Evolutionary conservation across 768 basidiomycete genomes (phyloP).

Genomic region (Boletus vinaceobasis): DNA sequence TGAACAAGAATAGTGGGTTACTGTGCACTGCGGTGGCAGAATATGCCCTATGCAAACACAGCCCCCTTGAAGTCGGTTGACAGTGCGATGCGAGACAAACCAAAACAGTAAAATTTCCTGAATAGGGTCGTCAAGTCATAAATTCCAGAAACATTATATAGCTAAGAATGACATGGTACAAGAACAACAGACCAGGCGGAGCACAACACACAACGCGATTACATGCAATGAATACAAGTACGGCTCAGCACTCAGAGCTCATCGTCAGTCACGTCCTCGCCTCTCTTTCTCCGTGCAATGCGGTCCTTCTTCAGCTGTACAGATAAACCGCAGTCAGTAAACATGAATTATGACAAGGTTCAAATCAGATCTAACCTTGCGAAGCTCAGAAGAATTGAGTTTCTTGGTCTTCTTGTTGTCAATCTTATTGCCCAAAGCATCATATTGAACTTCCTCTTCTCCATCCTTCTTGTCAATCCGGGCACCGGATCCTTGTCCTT

Average conservation of each 20-base stretch:
- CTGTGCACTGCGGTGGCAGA: slow-evolving; percentile 5
- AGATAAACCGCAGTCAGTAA: slow-evolving; percentile 12
- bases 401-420: slow-evolving; percentile 85
- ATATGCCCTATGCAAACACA: neutral
- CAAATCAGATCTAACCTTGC: slow-evolving; percentile 53
- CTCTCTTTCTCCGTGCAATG: slow-evolving; percentile 84
- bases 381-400: slow-evolving; percentile 73
- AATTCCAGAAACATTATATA: slow-evolving; percentile 10
- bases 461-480: slow-evolving; percentile 94
- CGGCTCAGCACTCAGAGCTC: slow-evolving; percentile 32
- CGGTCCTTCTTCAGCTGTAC: slow-evolving; percentile 85
- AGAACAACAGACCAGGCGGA: slow-evolving; percentile 12
- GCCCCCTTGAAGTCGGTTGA: neutral
- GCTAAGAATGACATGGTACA: slow-evolving; percentile 21
- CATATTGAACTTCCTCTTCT: slow-evolving; percentile 87
- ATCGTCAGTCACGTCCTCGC: slow-evolving; percentile 74
- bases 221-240: slow-evolving; percentile 12
- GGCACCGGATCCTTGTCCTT: slow-evolving; percentile 93
- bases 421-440: slow-evolving; percentile 99
- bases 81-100: neutral
- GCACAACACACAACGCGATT: slow-evolving; percentile 13
- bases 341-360: neutral
- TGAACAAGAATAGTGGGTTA: slow-evolving; percentile 3
- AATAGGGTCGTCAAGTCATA: neutral
- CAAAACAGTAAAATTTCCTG: neutral